Base-by-base conservation (phyloP, 257 asterid genomes). In the Echites panduratus region DNA sequence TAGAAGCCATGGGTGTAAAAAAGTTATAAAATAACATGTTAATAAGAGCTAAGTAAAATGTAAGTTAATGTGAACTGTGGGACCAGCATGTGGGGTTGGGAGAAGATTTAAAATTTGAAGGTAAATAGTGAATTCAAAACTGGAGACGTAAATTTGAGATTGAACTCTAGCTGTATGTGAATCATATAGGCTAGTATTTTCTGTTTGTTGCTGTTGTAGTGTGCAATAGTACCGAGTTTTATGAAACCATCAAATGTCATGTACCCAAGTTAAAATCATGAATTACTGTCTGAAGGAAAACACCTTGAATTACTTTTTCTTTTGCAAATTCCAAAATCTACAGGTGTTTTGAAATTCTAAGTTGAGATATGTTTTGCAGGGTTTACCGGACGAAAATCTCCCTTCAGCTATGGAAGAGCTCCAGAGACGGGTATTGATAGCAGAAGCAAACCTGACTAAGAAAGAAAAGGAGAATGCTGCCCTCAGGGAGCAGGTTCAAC, bases 401-500 rank as follows among this genome's bases (percentile, higher is more conserved):
- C 84, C 91, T 73, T 87, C 85, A 12, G 84, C 72, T 70, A 79
- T 83, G 49, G 96, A 89, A 81, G 96, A 95, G 81, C 96, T 95
- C 78, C 89, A 78, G 73, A 86, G 81, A 81, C 80, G 84, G 49
- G 89, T 85, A 19, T 35, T 63, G 67, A 56, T 75, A 81, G 92
- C 91, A 16, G 92, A 88, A 80, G 87, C 76, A 14, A 77, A 87
- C 73, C 70, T 87, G 70, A 85, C 62, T 57, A 82, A 77, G 74
- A 91, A 89, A 90, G 96, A 92, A 80, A 89, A 79, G 71, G 98
- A 92, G 81, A 95, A 92, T 80, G 77, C 75, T 61, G 85, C 82
- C 54, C 80, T 95, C 76, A 87, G 82, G 70, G 92, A 87, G 77
- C 96, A 91, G 79, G 85, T 82, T 35, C 80, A 85, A 59, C 89